Evolutionary conservation across 495 filamentous ascomycete species (phyloP).

Genomic region (Podospora tetraspora): DNA sequence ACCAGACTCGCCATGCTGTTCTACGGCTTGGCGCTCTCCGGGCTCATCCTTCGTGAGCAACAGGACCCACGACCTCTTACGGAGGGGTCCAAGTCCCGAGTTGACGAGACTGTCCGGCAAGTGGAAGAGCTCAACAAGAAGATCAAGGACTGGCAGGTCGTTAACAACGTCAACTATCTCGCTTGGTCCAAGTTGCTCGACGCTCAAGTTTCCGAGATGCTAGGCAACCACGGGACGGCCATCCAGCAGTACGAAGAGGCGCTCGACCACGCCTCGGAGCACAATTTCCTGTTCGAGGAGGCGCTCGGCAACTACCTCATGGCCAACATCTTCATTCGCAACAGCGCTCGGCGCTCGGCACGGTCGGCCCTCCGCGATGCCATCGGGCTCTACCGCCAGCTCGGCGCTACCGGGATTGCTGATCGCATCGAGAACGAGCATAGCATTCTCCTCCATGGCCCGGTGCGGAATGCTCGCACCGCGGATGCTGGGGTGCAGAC

Average conservation of each 20-base stretch:
- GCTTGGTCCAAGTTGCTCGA: conserved; percentile 71
- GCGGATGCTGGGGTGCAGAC: conserved; percentile 74
- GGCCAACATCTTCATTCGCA: conserved; percentile 68
- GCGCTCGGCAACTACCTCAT: conserved; percentile 72
- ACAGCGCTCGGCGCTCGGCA: conserved; percentile 66
- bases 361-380: conserved; percentile 66
- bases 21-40: conserved; percentile 63
- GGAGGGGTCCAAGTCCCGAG: conserved; percentile 45
- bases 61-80: conserved; percentile 46
- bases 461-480: conserved; percentile 53
- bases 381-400: conserved; percentile 64
- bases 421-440: conserved; percentile 64
- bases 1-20: conserved; percentile 58
- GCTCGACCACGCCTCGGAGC: conserved; percentile 72
- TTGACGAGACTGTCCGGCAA: conserved; percentile 50
- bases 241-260: conserved; percentile 67
- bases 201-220: conserved; percentile 64
- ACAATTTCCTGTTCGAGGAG: conserved; percentile 74
- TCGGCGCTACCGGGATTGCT: conserved; percentile 71
- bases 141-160: conserved; percentile 61
- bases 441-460: conserved; percentile 63
- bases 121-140: conserved; percentile 52
- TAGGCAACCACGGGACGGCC: conserved; percentile 54
- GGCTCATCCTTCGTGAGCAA: conserved; percentile 56
- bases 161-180: conserved; percentile 74